Evolutionary conservation across 2,329 filamentous ascomycete species (phyloP).

Genomic region (Westerdykella aurantiaca): DNA sequence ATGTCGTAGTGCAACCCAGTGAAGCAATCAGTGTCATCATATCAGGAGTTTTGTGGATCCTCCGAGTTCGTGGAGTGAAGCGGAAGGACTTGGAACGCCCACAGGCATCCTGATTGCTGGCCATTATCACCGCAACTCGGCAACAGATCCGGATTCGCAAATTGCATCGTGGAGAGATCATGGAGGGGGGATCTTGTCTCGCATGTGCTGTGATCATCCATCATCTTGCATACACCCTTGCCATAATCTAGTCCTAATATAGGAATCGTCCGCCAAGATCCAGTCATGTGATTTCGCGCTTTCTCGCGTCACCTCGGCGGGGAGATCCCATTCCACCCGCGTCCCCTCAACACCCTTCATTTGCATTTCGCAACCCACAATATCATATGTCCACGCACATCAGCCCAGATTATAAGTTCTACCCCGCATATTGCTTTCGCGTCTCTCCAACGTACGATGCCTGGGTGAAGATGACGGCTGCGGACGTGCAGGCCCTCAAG

Average conservation of each 20-base stretch:
- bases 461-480: constrained; percentile 57
- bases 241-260: background rate
- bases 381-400: constrained; percentile 30
- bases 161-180: background rate
- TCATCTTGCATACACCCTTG: constrained; percentile 1
- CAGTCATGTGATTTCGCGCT: background rate
- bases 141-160: no score
- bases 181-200: constrained; percentile 12
- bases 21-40: no score
- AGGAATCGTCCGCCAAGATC: background rate
- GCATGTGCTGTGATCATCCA: constrained; percentile 20
- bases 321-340: background rate
- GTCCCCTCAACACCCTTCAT: constrained; percentile 5
- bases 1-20: no score
- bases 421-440: constrained; percentile 55
- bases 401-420: constrained; percentile 33
- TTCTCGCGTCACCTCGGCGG: background rate
- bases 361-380: no score
- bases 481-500: constrained; percentile 50
- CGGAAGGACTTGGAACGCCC: no score
- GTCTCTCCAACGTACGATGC: constrained; percentile 56
- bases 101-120: no score
- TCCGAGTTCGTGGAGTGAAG: no score
- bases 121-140: no score
- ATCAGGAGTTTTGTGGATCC: no score